These are phyloP conservation scores for Leptodermis oblonga DNA, from an alignment of 257 asterid species.

Conservation along the genomic window DNA sequence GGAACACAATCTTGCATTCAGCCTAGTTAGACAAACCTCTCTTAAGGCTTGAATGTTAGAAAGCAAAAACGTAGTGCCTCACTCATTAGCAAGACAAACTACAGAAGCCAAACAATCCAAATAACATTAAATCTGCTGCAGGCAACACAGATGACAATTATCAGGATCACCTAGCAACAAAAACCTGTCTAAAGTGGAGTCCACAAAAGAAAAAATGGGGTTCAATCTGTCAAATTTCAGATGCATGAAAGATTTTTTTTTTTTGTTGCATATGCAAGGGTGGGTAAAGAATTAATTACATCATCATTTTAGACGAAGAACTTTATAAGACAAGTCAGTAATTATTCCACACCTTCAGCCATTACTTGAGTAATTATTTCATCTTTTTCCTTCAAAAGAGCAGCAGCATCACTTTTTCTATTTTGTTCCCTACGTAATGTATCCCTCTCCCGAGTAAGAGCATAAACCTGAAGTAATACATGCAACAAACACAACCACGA, in stretches of 20 bases:
- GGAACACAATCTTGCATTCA: too few relatives aligned
- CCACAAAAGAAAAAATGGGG: background rate
- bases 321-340: background rate
- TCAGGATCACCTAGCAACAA: background rate
- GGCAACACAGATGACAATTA: too few relatives aligned
- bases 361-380: constrained; percentile 92
- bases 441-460: constrained; percentile 84
- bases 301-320: background rate
- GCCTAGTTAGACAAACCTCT: too few relatives aligned
- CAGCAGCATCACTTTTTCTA: constrained; percentile 89
- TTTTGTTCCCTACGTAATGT: constrained; percentile 86
- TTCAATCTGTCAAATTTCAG: too few relatives aligned
- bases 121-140: too few relatives aligned
- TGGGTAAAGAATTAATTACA: background rate
- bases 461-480: constrained; percentile 62
- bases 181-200: background rate
- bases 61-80: too few relatives aligned
- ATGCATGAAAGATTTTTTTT: background rate
- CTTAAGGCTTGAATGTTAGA: too few relatives aligned
- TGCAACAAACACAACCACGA: constrained; percentile 13
- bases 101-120: background rate
- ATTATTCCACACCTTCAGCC: constrained; percentile 72
- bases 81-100: background rate
- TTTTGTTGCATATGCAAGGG: background rate
- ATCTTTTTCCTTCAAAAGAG: constrained; percentile 92